A percentile compares a stretch with the other conserved stretches of the same genome.
These are phyloP conservation scores for Coix lacrymajobi DNA, from an alignment of 176 grass and related monocot genomes.

Conservation along the genomic window DNA sequence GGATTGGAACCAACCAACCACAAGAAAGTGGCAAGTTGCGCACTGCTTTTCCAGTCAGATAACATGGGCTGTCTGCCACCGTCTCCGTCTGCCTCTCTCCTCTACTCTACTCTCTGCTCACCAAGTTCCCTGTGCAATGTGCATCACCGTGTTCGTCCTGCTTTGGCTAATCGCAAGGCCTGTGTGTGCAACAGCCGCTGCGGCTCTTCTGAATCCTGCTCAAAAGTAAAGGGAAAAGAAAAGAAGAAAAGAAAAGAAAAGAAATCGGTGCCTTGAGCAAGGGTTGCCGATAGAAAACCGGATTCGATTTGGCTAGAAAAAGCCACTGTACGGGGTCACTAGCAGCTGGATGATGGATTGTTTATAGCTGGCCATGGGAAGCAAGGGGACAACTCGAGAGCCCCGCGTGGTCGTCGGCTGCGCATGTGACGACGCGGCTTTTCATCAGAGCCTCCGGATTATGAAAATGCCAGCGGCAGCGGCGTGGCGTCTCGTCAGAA, in stretches of 20 bases:
- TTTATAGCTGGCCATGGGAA: slow-evolving; percentile 13
- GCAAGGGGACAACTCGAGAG: slow-evolving; percentile 31
- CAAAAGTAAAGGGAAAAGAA: background rate
- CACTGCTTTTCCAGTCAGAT: background rate
- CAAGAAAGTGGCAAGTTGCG: slow-evolving; percentile 24
- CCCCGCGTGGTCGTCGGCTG: slow-evolving; percentile 44
- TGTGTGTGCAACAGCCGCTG: background rate
- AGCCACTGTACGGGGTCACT: background rate
- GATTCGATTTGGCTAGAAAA: background rate
- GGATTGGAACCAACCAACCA: too few relatives aligned
- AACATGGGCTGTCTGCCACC: slow-evolving; percentile 7
- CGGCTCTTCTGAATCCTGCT: background rate
- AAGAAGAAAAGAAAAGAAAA: background rate
- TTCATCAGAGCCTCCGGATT: slow-evolving; percentile 21
- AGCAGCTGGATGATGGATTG: background rate
- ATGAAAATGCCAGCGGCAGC: slow-evolving; percentile 24
- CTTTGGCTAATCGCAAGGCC: background rate
- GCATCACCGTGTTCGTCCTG: background rate
- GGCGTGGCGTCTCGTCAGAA: background rate
- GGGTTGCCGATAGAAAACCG: background rate
- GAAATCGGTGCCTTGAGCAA: background rate
- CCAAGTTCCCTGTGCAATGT: too few relatives aligned
- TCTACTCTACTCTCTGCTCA: background rate
- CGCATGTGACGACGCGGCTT: slow-evolving; percentile 48
- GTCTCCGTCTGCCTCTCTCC: background rate